Percentiles rank a stretch among this genome's conserved stretches.
Evolutionary conservation across 768 basidiomycete species (phyloP).

Genomic region (Thelephora aurantiotincta): DNA sequence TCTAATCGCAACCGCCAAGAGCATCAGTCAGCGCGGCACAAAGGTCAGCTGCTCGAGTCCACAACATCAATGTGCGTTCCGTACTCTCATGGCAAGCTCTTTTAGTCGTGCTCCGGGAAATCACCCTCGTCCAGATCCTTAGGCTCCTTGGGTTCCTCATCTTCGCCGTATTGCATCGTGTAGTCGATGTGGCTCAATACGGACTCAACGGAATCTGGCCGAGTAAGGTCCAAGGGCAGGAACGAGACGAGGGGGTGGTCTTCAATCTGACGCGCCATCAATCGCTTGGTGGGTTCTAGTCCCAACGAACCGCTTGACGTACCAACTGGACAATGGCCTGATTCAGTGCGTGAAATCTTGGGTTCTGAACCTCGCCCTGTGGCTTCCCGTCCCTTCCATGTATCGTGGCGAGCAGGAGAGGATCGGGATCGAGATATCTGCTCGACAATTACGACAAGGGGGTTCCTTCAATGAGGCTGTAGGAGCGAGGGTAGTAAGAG

Average conservation of each 20-base stretch:
- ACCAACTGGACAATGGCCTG: constrained; percentile 92
- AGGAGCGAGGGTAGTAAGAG: neutral
- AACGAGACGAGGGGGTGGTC: constrained; percentile 98
- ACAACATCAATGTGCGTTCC: too few relatives aligned
- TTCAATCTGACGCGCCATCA: constrained; percentile 57
- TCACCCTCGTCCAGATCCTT: constrained; percentile 90
- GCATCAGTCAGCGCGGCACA: too few relatives aligned
- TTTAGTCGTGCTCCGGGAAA: constrained; percentile 60
- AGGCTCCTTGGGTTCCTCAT: constrained; percentile 95
- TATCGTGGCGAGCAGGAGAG: constrained; percentile 60
- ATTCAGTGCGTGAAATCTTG: constrained; percentile 87
- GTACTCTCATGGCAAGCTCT: too few relatives aligned
- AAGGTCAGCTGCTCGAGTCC: too few relatives aligned
- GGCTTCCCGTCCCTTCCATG: constrained; percentile 29
- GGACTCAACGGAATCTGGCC: constrained; percentile 78
- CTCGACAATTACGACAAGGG: neutral
- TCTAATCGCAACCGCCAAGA: too few relatives aligned
- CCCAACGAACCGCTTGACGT: constrained; percentile 14
- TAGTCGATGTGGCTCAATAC: constrained; percentile 95
- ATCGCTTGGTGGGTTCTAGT: neutral
- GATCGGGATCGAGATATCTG: constrained; percentile 91
- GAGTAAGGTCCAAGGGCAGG: constrained; percentile 83
- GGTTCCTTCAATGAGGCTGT: neutral
- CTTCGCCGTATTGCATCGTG: constrained; percentile 97
- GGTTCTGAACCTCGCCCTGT: constrained; percentile 43